Percentiles rank a stretch among this genome's conserved stretches.
Conservation (phyloP, 148 eudicot genomes). For the Gaultheria prostrata region DNA sequence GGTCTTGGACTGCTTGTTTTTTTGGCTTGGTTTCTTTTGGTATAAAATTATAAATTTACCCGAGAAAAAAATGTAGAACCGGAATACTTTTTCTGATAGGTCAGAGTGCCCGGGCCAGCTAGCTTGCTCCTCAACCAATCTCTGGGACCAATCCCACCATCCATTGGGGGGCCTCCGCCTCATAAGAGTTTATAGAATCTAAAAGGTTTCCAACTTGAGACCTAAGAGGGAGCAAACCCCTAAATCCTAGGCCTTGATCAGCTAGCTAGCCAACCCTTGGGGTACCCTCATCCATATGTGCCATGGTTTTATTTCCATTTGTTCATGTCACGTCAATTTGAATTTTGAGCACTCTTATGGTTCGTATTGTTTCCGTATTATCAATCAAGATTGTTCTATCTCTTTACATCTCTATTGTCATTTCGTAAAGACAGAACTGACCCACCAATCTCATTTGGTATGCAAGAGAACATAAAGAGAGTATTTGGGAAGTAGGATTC, state of each 20-base stretch:
- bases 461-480: background rate
- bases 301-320: background rate
- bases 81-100: background rate
- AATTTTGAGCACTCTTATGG: background rate
- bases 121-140: background rate
- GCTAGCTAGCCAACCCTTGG: background rate
- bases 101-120: background rate
- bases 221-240: background rate
- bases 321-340: background rate
- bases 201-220: background rate
- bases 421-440: background rate
- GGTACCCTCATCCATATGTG: background rate
- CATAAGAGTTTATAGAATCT: background rate
- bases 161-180: background rate
- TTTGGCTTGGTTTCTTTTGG: no score
- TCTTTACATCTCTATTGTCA: background rate
- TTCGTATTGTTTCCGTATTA: background rate
- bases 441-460: background rate
- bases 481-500: background rate
- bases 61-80: background rate
- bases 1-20: no score
- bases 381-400: background rate
- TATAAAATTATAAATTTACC: no score
- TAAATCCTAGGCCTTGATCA: background rate
- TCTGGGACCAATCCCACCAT: background rate